Conservation (phyloP, 805 yeast species). For the Wickerhamiella hasegawae region DNA sequence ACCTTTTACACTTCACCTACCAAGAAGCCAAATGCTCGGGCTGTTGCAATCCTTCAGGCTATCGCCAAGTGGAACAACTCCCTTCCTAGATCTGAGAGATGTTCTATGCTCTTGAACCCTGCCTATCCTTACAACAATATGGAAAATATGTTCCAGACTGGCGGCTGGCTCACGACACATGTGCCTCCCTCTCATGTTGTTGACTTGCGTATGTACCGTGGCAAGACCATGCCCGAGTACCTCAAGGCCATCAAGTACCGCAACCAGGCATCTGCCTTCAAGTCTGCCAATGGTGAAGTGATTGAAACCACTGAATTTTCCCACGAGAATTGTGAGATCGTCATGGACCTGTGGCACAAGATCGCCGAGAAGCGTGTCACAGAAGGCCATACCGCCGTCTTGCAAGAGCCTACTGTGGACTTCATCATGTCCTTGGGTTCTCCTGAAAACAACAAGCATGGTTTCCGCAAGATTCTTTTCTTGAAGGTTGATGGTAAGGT, state of each 20-base stretch:
- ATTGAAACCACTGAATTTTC: slow-evolving; percentile 23
- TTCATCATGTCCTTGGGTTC: slow-evolving; percentile 22
- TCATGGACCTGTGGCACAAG: slow-evolving; percentile 25
- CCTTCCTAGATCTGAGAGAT: slow-evolving; percentile 18
- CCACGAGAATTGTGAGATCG: slow-evolving; percentile 20
- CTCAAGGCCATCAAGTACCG: slow-evolving; percentile 29
- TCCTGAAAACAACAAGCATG: slow-evolving; percentile 14
- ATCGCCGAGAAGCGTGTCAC: slow-evolving; percentile 25
- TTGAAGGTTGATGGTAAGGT: slow-evolving; percentile 24
- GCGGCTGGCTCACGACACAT: slow-evolving; percentile 25
- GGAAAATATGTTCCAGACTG: slow-evolving; percentile 23
- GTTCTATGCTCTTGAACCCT: slow-evolving; percentile 26
- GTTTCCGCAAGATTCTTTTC: slow-evolving; percentile 23
- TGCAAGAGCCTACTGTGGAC: slow-evolving; percentile 22
- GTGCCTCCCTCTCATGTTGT: slow-evolving; percentile 28
- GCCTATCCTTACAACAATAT: slow-evolving; percentile 21
- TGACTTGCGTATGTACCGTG: slow-evolving; percentile 25
- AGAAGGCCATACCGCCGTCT: slow-evolving; percentile 26
- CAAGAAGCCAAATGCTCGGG: slow-evolving; percentile 26
- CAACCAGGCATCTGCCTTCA: slow-evolving; percentile 24
- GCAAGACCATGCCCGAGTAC: slow-evolving; percentile 22
- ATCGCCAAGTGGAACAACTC: slow-evolving; percentile 24
- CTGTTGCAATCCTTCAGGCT: slow-evolving; percentile 26
- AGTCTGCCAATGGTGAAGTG: slow-evolving; percentile 23
- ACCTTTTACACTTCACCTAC: slow-evolving; percentile 26